phyloP scores from a whole-genome alignment of 1,284 basidiomycete genomes.

The Malassezia psittaci region DNA sequence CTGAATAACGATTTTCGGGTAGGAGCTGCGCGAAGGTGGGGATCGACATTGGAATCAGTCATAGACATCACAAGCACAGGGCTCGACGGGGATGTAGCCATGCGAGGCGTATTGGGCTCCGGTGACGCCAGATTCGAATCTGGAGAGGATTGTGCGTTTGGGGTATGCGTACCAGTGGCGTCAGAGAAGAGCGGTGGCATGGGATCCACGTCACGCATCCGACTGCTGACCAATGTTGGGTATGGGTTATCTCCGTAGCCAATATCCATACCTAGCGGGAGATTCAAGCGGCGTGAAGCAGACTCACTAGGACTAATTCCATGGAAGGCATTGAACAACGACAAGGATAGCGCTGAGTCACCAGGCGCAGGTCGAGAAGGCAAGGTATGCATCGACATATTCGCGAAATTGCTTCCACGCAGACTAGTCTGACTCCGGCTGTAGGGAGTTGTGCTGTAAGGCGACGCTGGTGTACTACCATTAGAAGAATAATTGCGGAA shows the following conservation, averaged over 20 bases:
- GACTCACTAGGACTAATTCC: slow-evolving; percentile 5
- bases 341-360: slow-evolving; percentile 1
- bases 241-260: slow-evolving; percentile 15
- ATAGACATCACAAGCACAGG: slow-evolving; percentile 5
- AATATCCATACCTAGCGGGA: slow-evolving; percentile 14
- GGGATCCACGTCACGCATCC: background rate
- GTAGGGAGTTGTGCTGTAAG: background rate
- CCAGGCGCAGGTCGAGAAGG: background rate
- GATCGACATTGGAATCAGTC: background rate
- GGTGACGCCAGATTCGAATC: background rate
- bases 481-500: background rate
- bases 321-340: background rate
- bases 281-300: background rate
- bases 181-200: background rate
- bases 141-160: background rate
- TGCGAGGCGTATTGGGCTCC: background rate
- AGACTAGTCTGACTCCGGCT: slow-evolving; percentile 8
- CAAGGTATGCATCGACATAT: background rate
- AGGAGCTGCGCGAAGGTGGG: background rate
- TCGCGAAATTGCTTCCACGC: background rate
- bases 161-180: background rate
- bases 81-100: background rate
- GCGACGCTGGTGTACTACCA: slow-evolving; percentile 1
- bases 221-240: background rate
- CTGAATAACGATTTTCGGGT: background rate